Conservation (phyloP, 352 stramenopile species). For the Phytophthora constricta region DNA sequence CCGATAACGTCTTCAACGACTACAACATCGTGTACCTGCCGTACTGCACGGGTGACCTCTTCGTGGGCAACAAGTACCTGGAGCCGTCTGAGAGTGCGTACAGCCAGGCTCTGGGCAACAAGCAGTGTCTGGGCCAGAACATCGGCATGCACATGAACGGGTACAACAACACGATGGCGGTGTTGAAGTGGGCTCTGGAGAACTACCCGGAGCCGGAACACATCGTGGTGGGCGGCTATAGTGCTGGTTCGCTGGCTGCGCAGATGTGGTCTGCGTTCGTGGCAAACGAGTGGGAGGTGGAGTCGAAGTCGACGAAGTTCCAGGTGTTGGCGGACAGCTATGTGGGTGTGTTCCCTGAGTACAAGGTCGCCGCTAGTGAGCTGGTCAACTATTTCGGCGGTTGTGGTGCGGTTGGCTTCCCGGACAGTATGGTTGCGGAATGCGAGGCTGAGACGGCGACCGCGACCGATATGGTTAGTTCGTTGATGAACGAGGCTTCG, state of each 20-base stretch:
- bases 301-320: conserved; percentile 48
- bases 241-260: conserved; percentile 50
- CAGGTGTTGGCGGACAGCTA: conserved; percentile 58
- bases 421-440: conserved; percentile 41
- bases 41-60: conserved; percentile 71
- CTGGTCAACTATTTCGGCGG: conserved; percentile 51
- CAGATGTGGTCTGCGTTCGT: conserved; percentile 48
- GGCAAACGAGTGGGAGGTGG: conserved; percentile 51
- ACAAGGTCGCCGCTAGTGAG: conserved; percentile 27
- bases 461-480: conserved; percentile 41
- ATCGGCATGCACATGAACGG: conserved; percentile 55
- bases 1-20: conserved; percentile 61
- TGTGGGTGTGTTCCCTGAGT: conserved; percentile 51
- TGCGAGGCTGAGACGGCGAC: conserved; percentile 44
- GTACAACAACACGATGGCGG: conserved; percentile 65
- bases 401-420: conserved; percentile 37
- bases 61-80: conserved; percentile 48
- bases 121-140: conserved; percentile 42
- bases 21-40: conserved; percentile 76
- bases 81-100: conserved; percentile 32
- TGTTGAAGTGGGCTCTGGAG: conserved; percentile 56
- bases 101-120: conserved; percentile 41
- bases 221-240: conserved; percentile 56
- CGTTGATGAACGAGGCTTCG: conserved; percentile 44
- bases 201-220: conserved; percentile 66